Evolutionary conservation across 208 protist genomes (phyloP), one percentile per base, ranked within the genome.

Genomic region (Histomonas meleagridis): DNA sequence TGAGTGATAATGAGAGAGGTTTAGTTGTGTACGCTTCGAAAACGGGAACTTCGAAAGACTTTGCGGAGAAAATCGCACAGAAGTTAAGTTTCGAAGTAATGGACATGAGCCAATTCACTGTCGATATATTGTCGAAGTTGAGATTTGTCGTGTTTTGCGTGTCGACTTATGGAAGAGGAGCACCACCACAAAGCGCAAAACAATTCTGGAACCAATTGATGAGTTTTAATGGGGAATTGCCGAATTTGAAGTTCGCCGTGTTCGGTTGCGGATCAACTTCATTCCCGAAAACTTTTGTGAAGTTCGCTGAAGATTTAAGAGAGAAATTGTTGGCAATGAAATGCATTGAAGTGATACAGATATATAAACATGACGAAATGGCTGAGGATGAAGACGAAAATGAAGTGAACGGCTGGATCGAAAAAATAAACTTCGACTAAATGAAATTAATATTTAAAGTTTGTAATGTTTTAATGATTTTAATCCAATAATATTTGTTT

Each of bases 111-210:
- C 16, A 32, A 21, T 51, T 86, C 1, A 35, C 23, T 35, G 14
- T 57, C 2, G 26, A 51, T 18, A 32, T 5, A 5, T n/a, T 86
- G 9, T 5, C 3, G 16, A 7, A 23, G 10, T 4, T 46, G 0
- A 46, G 55, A n/a, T 21, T 21, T 55, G 46, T 55, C 7, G 46
- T 55, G 0, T 86, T 86, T 48, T 4, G 0, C 10, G 46, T 86
- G n/a, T 48, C 76, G n/a, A 86, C 76, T 35, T 86, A 86, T 57
- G 76, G 76, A 51, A 26, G 76, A 32, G 76, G 76, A 38, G 9
- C 2, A 10, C 76, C 76, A 18, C 76, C 76, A n/a, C 46, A 9
- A 55, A 32, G 16, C 46, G 40, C 76, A 53, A 49, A 12, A 32
- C 26, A 46, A 18, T 32, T 43, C 21, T 86, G 76, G 76, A 46